These are phyloP conservation scores for Adansonia digitata DNA, from an alignment of 345 rosid species.

Conservation along the genomic window DNA sequence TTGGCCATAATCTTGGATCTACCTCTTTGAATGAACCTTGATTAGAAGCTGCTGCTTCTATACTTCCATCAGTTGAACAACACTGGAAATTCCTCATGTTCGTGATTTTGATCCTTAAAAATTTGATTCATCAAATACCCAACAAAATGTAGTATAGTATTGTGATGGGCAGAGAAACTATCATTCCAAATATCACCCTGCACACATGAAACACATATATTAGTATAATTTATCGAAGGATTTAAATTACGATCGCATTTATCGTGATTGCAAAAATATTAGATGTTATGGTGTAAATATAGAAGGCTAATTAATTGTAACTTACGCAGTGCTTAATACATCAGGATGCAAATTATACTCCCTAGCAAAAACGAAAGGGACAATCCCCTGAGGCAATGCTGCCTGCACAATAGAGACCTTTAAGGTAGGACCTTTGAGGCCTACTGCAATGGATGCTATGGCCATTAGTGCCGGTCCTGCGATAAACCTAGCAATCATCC, in stretches of 20 bases:
- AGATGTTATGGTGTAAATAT: too few relatives aligned
- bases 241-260: background rate
- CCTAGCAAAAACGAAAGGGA: constrained; percentile 16
- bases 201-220: background rate
- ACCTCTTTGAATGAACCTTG: background rate
- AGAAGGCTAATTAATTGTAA: too few relatives aligned
- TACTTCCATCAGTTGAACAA: background rate
- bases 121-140: constrained; percentile 5
- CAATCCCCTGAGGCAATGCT: constrained; percentile 20
- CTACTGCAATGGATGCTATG: constrained; percentile 23
- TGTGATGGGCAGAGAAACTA: constrained; percentile 16
- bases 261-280: background rate
- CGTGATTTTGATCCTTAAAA: background rate
- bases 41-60: background rate
- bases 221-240: background rate
- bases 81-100: background rate
- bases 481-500: constrained; percentile 22
- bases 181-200: constrained; percentile 22
- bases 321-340: constrained; percentile 19
- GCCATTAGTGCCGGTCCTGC: constrained; percentile 28
- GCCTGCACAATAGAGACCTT: constrained; percentile 26
- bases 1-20: background rate
- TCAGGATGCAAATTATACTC: constrained; percentile 19
- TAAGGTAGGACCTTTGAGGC: constrained; percentile 19
- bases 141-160: constrained; percentile 10